phyloP scores from a whole-genome alignment of 179 eudicot genomes.

The Nepenthes alata region DNA sequence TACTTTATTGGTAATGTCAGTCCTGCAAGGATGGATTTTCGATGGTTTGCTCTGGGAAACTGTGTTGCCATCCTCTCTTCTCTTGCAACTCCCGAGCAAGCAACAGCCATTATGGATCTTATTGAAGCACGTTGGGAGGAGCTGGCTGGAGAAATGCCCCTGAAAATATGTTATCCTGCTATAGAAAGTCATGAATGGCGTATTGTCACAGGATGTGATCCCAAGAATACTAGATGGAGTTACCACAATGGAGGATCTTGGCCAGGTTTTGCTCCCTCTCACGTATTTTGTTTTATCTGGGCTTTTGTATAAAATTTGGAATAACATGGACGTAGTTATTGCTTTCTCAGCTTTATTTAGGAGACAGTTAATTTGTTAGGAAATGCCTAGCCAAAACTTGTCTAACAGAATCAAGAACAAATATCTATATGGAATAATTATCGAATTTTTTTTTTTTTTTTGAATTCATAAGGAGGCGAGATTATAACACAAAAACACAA shows the following conservation, averaged over 20 bases:
- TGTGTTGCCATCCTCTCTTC: conserved; percentile 71
- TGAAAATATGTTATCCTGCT: conserved; percentile 73
- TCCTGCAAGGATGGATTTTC: conserved; percentile 80
- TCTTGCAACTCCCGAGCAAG: conserved; percentile 73
- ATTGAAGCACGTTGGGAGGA: conserved; percentile 85
- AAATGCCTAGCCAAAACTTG: no score
- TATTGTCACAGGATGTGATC: conserved; percentile 80
- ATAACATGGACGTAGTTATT: no score
- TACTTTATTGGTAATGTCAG: conserved; percentile 83
- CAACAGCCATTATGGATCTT: conserved; percentile 79
- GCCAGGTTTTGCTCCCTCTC: conserved; percentile 49
- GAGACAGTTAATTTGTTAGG: no score
- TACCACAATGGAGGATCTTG: conserved; percentile 94
- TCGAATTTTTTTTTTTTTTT: no score
- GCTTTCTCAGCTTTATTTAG: no score
- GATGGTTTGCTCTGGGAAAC: conserved; percentile 90
- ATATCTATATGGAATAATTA: no score
- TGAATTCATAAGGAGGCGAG: no score
- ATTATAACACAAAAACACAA: no score
- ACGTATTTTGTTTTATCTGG: background rate
- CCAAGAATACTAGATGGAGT: conserved; percentile 86
- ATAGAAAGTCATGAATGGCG: conserved; percentile 84
- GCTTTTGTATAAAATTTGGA: background rate
- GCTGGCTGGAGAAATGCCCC: conserved; percentile 83
- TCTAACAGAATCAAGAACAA: no score